Percentiles rank a stretch among this genome's conserved stretches.
Evolutionary conservation across 805 yeast species (phyloP).

Genomic region (Wickerhamomyces pijperi): DNA sequence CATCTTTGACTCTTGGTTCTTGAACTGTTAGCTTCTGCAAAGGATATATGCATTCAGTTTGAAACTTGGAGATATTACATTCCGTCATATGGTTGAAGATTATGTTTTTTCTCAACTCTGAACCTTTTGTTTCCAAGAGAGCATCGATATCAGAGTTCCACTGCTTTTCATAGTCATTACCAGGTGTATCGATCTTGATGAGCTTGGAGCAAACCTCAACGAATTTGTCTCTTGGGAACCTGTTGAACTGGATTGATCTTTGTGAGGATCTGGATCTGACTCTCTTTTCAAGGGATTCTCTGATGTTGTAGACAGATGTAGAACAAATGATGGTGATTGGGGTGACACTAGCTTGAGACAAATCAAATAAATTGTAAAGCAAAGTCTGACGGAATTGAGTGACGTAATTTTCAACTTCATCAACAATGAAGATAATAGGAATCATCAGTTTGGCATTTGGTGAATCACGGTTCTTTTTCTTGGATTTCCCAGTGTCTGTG

Average conservation of each 20-base stretch:
- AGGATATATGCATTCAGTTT: conserved; percentile 31
- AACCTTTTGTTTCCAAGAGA: conserved; percentile 15
- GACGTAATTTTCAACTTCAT: conserved; percentile 77
- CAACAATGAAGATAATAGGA: conserved; percentile 69
- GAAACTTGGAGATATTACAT: conserved; percentile 43
- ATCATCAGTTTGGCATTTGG: conserved; percentile 10
- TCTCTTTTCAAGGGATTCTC: conserved; percentile 82
- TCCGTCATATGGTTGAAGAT: conserved; percentile 44
- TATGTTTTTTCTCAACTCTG: conserved; percentile 26
- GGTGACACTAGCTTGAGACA: conserved; percentile 57
- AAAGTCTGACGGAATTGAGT: conserved; percentile 66
- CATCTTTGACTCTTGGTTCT: conserved; percentile 16
- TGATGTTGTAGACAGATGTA: conserved; percentile 60
- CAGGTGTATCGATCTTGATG: conserved; percentile 21
- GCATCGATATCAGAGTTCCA: conserved; percentile 36
- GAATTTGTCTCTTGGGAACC: conserved; percentile 35
- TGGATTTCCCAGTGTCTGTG: not conserved
- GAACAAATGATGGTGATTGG: conserved; percentile 80
- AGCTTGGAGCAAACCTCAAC: conserved; percentile 33
- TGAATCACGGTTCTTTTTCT: not conserved
- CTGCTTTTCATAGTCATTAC: conserved; percentile 17
- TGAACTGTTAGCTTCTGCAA: conserved; percentile 22
- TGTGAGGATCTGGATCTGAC: conserved; percentile 87
- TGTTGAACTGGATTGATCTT: conserved; percentile 50
- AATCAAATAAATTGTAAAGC: conserved; percentile 77